Percentiles rank a stretch among this genome's conserved stretches.
These are phyloP conservation scores for Taphrina deformans DNA, from an alignment of 1,139 yeast genomes.

Conservation along the genomic window DNA sequence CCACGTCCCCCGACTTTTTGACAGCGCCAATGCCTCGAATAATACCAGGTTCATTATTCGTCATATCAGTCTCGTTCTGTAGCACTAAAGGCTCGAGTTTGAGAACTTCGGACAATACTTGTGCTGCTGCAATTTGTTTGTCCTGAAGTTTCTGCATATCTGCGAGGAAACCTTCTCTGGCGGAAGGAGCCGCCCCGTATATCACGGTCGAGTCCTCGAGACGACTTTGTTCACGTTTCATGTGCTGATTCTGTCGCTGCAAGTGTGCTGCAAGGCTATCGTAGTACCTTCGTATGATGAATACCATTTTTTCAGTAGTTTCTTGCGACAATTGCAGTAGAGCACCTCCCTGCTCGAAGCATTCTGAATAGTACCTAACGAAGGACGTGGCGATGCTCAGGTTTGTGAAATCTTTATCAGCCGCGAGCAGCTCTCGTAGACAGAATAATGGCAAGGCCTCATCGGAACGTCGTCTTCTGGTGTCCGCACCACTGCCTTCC, in stretches of 20 bases:
- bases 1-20: slow-evolving; percentile 38
- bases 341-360: slow-evolving; percentile 4
- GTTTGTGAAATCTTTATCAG: slow-evolving; percentile 38
- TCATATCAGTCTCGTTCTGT: slow-evolving; percentile 40
- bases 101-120: slow-evolving; percentile 52
- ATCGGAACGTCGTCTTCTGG: slow-evolving; percentile 14
- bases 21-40: slow-evolving; percentile 27
- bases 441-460: slow-evolving; percentile 46
- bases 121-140: slow-evolving; percentile 52
- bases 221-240: slow-evolving; percentile 40
- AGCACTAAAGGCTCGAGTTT: slow-evolving; percentile 47
- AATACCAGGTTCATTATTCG: slow-evolving; percentile 20
- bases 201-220: slow-evolving; percentile 7
- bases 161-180: not conserved
- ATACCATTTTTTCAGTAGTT: slow-evolving; percentile 38
- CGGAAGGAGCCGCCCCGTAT: slow-evolving; percentile 2
- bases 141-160: slow-evolving; percentile 47
- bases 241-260: slow-evolving; percentile 46
- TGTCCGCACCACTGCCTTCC: slow-evolving; percentile 31
- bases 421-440: slow-evolving; percentile 43
- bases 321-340: not conserved
- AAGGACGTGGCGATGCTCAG: slow-evolving; percentile 53
- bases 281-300: slow-evolving; percentile 48
- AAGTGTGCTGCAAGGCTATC: slow-evolving; percentile 51
- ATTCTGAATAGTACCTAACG: slow-evolving; percentile 50